phyloP scores from a whole-genome alignment of 2,329 filamentous ascomycete genomes.

The Rugonectria rugulosa region DNA sequence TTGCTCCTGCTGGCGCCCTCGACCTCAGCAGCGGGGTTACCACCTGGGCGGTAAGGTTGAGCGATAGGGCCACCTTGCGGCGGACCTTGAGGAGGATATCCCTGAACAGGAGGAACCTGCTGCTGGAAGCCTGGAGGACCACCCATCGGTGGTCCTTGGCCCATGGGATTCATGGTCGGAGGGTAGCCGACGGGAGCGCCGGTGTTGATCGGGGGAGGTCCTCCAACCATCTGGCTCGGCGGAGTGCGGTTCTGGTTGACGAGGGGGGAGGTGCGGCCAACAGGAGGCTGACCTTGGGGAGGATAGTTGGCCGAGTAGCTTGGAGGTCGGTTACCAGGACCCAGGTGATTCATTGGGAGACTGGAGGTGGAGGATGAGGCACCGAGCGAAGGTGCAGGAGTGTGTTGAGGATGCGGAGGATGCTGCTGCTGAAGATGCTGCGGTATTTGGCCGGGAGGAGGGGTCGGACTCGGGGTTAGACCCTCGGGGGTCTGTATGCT shows the following conservation, averaged over 20 bases:
- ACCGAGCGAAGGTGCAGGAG: slow-evolving; percentile 44
- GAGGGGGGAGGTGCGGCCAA: slow-evolving; percentile 63
- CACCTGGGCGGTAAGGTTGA: slow-evolving; percentile 53
- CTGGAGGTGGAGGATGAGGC: slow-evolving; percentile 55
- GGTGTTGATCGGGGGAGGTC: slow-evolving; percentile 73
- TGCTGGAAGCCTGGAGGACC: slow-evolving; percentile 51
- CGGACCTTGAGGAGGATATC: slow-evolving; percentile 52
- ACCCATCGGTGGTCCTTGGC: slow-evolving; percentile 50
- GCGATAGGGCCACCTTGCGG: slow-evolving; percentile 47
- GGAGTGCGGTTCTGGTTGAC: slow-evolving; percentile 60
- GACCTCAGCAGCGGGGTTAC: slow-evolving; percentile 71
- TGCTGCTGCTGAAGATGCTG: slow-evolving; percentile 49
- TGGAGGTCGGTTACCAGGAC: slow-evolving; percentile 66
- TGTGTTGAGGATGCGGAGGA: slow-evolving; percentile 28
- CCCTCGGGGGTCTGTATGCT: slow-evolving; percentile 62
- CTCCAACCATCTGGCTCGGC: slow-evolving; percentile 67
- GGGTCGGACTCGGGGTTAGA: slow-evolving; percentile 41
- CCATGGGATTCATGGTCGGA: slow-evolving; percentile 57
- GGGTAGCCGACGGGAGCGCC: slow-evolving; percentile 68
- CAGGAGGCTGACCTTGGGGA: slow-evolving; percentile 51
- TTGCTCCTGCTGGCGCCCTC: slow-evolving; percentile 90
- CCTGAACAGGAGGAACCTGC: slow-evolving; percentile 41
- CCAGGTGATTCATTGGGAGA: slow-evolving; percentile 69
- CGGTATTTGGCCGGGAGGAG: slow-evolving; percentile 59
- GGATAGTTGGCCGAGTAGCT: slow-evolving; percentile 68